These are phyloP conservation scores for Alternaria gansuensis DNA, from an alignment of 2,329 filamentous ascomycete species.

Conservation along the genomic window DNA sequence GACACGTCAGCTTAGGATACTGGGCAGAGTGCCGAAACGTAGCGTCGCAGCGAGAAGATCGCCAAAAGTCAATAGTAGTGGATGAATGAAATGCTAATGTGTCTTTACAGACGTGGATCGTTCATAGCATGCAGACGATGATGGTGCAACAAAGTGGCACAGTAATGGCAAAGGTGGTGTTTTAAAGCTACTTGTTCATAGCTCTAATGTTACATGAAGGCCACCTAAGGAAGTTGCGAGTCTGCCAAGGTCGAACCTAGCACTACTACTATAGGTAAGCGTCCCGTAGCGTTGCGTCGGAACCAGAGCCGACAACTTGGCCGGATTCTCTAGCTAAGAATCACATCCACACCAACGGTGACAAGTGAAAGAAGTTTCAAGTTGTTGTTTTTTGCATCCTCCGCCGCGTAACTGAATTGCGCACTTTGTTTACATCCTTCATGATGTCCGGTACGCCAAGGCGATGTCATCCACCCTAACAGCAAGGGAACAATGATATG, in stretches of 20 bases:
- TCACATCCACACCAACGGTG: background rate
- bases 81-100: constrained; percentile 1
- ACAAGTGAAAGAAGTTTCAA: constrained; percentile 1
- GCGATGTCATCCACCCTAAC: constrained; percentile 41
- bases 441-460: constrained; percentile 46
- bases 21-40: constrained; percentile 26
- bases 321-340: background rate
- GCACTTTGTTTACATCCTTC: constrained; percentile 47
- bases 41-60: constrained; percentile 19
- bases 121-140: constrained; percentile 7
- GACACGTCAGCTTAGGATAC: constrained; percentile 22
- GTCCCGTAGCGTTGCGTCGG: constrained; percentile 11
- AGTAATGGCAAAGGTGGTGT: constrained; percentile 34
- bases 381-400: constrained; percentile 22
- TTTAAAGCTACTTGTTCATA: constrained; percentile 39
- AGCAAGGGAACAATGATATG: constrained; percentile 46
- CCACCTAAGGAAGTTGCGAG: constrained; percentile 31
- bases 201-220: constrained; percentile 29
- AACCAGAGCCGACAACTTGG: constrained; percentile 1
- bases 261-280: constrained; percentile 15
- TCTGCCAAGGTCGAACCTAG: constrained; percentile 27
- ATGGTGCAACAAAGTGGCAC: constrained; percentile 8
- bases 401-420: constrained; percentile 17
- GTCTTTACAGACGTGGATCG: constrained; percentile 5
- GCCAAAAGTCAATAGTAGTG: constrained; percentile 11